phyloP scores from a whole-genome alignment of 78 protist species.

The Dictyostelium brefeldianum region DNA sequence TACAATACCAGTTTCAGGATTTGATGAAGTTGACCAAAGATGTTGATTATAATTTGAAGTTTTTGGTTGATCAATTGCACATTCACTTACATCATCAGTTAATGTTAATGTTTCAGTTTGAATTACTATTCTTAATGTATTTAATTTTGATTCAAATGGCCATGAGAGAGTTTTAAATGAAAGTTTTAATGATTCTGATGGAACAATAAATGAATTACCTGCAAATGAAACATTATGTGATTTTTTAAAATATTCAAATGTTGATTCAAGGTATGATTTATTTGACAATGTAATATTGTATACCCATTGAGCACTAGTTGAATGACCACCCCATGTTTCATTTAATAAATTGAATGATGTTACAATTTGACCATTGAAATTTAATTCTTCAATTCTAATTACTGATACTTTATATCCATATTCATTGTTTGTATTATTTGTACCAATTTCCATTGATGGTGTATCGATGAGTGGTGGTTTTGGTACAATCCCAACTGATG shows the following conservation, averaged over 20 bases:
- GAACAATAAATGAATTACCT: no score
- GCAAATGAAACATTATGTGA: no score
- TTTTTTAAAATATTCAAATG: no score
- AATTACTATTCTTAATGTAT: no score
- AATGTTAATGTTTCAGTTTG: no score
- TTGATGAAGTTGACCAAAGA: not conserved
- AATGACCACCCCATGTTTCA: not conserved
- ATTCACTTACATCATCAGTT: not conserved
- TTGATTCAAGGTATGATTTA: no score
- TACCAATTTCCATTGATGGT: not conserved
- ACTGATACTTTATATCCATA: not conserved
- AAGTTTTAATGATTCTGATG: no score
- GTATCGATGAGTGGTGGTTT: not conserved
- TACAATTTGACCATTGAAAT: not conserved
- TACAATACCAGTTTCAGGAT: not conserved
- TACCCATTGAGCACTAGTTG: no score
- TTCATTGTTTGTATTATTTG: not conserved
- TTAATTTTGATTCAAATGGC: no score
- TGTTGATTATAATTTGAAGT: not conserved
- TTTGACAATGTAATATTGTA: no score
- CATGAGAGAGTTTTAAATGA: no score
- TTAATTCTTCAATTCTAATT: no score
- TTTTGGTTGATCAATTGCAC: not conserved
- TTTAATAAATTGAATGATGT: not conserved
- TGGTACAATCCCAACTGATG: not conserved